Evolutionary conservation across 2,329 filamentous ascomycete species (phyloP).

Genomic region (Fusarium oxysporum): DNA sequence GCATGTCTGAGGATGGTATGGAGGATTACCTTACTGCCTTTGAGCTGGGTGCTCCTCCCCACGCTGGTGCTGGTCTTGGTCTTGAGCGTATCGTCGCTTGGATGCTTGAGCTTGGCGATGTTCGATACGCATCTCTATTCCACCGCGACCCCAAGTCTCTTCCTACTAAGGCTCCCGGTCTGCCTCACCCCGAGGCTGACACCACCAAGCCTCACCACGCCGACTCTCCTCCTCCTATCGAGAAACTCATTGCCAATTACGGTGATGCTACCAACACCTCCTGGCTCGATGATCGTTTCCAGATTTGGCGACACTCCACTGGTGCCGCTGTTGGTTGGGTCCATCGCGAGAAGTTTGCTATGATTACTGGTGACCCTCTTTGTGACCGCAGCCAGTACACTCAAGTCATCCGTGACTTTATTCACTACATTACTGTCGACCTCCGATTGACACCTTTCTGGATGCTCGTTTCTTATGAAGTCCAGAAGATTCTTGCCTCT

Average conservation of each 20-base stretch:
- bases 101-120: slow-evolving; percentile 86
- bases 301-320: slow-evolving; percentile 87
- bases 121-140: slow-evolving; percentile 88
- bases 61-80: slow-evolving; percentile 90
- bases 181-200: slow-evolving; percentile 90
- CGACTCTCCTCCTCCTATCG: slow-evolving; percentile 76
- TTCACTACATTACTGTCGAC: slow-evolving; percentile 79
- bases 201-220: slow-evolving; percentile 66
- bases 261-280: slow-evolving; percentile 94
- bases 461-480: slow-evolving; percentile 84
- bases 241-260: slow-evolving; percentile 94
- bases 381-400: slow-evolving; percentile 83
- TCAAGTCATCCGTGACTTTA: slow-evolving; percentile 78
- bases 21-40: slow-evolving; percentile 92
- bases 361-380: slow-evolving; percentile 88
- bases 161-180: slow-evolving; percentile 71
- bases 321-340: slow-evolving; percentile 90
- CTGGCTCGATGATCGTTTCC: slow-evolving; percentile 89
- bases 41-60: slow-evolving; percentile 87
- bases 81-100: slow-evolving; percentile 90
- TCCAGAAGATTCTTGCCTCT: slow-evolving; percentile 82
- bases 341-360: slow-evolving; percentile 78
- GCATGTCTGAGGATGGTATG: slow-evolving; percentile 84
- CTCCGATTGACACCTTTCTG: slow-evolving; percentile 81
- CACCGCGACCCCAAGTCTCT: slow-evolving; percentile 90